Base-by-base conservation (phyloP, 2,329 filamentous ascomycete genomes). In the Arthroderma uncinatum region DNA sequence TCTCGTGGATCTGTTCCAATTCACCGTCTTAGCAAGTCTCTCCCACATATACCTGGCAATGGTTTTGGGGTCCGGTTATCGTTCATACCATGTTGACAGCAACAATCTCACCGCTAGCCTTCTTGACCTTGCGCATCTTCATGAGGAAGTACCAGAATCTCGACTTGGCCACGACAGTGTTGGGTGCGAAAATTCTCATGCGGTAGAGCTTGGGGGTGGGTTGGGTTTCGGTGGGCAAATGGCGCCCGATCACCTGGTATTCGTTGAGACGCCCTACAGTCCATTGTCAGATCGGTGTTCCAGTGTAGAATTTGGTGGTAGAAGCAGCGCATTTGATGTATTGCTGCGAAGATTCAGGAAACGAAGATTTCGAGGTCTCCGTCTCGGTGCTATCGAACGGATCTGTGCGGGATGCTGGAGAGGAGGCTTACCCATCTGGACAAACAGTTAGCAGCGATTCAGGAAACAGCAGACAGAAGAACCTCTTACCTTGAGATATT, bases 111-210 rank as follows among this genome's bases (percentile, higher is more conserved):
- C 93, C 93, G 75, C 94, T 97, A 75, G 92, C 87, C 89, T 98
- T 98, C 91, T 98, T 98, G 82, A 98, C 90, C 86, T 98, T 98
- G 76, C 89, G 86, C 73, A 98, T 84, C 83, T 95, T 94, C 79
- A 90, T 89, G 78, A 98, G 81, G 85, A 98, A 98, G 85, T 98
- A 98, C 94, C 94, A 98, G 87, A 95, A 98, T 74, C 93, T 89
- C 76, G 91, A 96, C 87, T 98, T 98, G 76, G 94, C 93, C 72
- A 98, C 91, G 68, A 96, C 93, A 72, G 86, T 82, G 81, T 98
- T 98, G 70, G 90, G 89, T 68, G 93, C 93, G 78, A 98, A 98
- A 79, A 98, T 96, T 78, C 91, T 91, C 93, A 98, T 98, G 79
- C 93, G 91, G 86, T 97, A 98, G 78, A 98, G 87, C 82, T 93